Percentiles rank a stretch among this genome's conserved stretches.
Evolutionary conservation across 2,329 filamentous ascomycete species (phyloP).

Genomic region (Bisporella sp.): DNA sequence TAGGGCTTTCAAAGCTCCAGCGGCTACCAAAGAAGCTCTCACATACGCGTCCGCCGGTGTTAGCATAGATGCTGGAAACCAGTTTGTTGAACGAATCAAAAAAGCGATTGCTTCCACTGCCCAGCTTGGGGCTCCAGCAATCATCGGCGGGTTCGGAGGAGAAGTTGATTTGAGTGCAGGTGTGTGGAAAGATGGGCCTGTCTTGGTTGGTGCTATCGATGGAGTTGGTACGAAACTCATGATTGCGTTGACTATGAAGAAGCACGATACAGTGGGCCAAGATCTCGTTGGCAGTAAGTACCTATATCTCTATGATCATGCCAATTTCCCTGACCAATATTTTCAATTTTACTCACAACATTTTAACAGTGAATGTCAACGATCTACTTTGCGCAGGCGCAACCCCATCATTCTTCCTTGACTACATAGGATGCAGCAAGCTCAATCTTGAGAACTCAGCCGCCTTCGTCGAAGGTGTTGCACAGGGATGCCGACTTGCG

Average conservation of each 20-base stretch:
- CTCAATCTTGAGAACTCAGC: conserved; percentile 72
- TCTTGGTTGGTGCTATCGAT: conserved; percentile 90
- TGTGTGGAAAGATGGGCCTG: conserved; percentile 67
- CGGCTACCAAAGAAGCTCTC: conserved; percentile 43
- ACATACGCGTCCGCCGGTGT: conserved; percentile 94
- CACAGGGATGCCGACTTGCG: conserved; percentile 75
- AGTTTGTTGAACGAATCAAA: conserved; percentile 89
- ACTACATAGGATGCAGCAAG: conserved; percentile 93
- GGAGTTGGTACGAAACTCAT: conserved; percentile 96
- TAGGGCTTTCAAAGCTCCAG: conserved; percentile 51
- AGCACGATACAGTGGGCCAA: conserved; percentile 92
- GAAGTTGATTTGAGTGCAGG: conserved; percentile 71
- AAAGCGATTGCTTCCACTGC: conserved; percentile 77
- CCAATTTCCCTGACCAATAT: neutral
- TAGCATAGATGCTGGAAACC: conserved; percentile 89
- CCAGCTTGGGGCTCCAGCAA: conserved; percentile 52
- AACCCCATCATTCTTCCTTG: conserved; percentile 90
- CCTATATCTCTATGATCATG: neutral
- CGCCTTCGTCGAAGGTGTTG: conserved; percentile 86
- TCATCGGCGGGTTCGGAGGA: conserved; percentile 89
- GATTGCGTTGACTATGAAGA: conserved; percentile 82
- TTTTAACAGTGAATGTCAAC: conserved; percentile 66
- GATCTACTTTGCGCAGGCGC: conserved; percentile 95
- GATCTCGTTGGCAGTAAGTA: conserved; percentile 73
- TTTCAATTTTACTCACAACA: conserved; percentile 36